Evolutionary conservation across 176 grass and related monocot genomes (phyloP).

Genomic region (Saccharum spontaneum): DNA sequence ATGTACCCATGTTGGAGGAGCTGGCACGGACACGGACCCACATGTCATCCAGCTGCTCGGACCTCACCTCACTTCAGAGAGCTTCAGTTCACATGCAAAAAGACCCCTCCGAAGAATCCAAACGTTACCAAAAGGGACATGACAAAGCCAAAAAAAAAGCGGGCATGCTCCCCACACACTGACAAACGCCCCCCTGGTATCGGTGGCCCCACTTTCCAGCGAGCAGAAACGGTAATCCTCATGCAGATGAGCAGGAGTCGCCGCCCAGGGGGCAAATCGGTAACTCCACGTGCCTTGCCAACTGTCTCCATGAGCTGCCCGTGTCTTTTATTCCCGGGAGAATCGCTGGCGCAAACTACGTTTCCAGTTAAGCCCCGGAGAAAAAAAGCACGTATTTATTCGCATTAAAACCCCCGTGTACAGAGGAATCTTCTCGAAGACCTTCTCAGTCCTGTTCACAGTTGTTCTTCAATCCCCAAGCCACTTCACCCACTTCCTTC

Average conservation of each 20-base stretch:
- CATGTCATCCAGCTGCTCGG: not conserved
- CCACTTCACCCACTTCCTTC: too few species aligned
- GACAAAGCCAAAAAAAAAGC: not conserved
- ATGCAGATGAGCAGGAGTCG: too few species aligned
- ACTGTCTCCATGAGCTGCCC: too few species aligned
- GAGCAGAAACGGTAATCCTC: not conserved
- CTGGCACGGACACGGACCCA: not conserved
- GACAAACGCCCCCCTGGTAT: not conserved
- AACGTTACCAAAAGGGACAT: not conserved
- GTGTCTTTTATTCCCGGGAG: not conserved
- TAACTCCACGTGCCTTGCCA: not conserved
- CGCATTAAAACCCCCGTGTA: not conserved
- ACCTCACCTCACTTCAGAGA: too few species aligned
- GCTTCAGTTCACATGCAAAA: not conserved
- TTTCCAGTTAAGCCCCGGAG: not conserved
- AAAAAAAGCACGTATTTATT: not conserved
- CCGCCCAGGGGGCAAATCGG: not conserved
- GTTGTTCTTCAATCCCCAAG: too few species aligned
- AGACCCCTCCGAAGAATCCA: slow-evolving; percentile 8
- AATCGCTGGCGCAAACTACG: not conserved
- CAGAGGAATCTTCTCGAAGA: not conserved
- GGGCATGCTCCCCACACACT: not conserved
- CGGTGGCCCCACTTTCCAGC: not conserved
- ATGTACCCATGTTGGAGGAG: not conserved
- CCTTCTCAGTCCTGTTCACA: not conserved